Base-by-base conservation (phyloP, 495 filamentous ascomycete genomes). In the Aspergillus sclerotiicarbonarius region DNA sequence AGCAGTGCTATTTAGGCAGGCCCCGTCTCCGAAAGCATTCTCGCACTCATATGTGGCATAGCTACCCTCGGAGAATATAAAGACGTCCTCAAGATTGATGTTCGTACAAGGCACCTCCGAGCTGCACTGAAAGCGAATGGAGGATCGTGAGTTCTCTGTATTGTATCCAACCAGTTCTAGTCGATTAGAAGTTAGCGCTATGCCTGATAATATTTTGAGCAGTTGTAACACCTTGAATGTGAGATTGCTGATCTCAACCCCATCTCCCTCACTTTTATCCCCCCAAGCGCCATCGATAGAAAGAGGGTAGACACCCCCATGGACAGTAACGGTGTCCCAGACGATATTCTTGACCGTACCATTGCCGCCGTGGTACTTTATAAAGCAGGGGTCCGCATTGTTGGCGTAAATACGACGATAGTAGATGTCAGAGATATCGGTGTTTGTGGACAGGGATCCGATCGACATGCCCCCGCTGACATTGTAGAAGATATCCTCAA, bases 321-420 rank as follows among this genome's bases (percentile, higher is more conserved):
- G 73, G 43, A 61, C 64, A 29, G 63, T 60, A n/a, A 67, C 61
- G 50, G 61, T 67, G 41, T 64, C 48, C 16, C 63, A 44, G 12
- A 60, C 56, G 0, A 61, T 37, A 0, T 67, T 59, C 6, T 58
- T 59, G 10, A 63, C 61, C 45, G 25, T 54, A 6, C 81, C 82
- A 51, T 64, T 77, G 15, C 80, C 80, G 21, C 80, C 80, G 47
- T 71, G 77, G 56, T 67, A 71, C 64, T 84, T 84, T 67, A 84
- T 79, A 80, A 84, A 82, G 48, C 78, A 70, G 79, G 82, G 82
- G 60, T 82, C 80, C 64, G 80, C 84, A 25, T 69, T 70, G 19
- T 77, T 64, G 12, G 75, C 72, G 19, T 81, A 77, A 37, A 81
- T 68, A 59, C 76, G 72, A 13, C 68, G 60, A 63, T 80, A 78